Evolutionary conservation across 2,329 filamentous ascomycete species (phyloP).

Genomic region (Pestalotiopsis sp.): DNA sequence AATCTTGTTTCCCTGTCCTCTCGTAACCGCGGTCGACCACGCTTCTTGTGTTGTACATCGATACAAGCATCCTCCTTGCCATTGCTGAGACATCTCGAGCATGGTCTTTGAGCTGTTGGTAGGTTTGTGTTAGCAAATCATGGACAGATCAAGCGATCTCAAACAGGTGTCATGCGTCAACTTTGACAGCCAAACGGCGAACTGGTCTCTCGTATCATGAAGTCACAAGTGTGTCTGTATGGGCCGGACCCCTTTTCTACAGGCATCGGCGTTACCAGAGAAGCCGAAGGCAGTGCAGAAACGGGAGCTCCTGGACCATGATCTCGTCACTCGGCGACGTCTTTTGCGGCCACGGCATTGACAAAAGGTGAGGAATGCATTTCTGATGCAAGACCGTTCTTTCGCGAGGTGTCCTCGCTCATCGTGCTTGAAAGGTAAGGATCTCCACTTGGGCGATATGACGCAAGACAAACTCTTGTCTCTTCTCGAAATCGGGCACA

Average conservation of each 20-base stretch:
- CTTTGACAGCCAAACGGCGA: background rate
- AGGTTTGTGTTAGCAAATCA: slow-evolving; percentile 26
- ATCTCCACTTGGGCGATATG: background rate
- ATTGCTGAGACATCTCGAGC: slow-evolving; percentile 75
- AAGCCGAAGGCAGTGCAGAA: background rate
- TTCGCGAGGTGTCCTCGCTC: background rate
- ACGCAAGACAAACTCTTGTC: slow-evolving; percentile 13
- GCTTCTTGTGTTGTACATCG: slow-evolving; percentile 85
- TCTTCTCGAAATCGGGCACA: background rate
- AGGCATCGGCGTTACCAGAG: background rate
- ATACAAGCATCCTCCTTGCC: slow-evolving; percentile 80
- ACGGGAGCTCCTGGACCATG: background rate
- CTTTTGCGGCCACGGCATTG: background rate
- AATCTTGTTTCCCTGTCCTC: slow-evolving; percentile 68
- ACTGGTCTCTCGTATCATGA: background rate
- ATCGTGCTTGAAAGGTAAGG: background rate
- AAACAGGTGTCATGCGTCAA: background rate
- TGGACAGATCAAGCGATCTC: background rate
- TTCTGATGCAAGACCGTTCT: background rate
- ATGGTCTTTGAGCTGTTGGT: slow-evolving; percentile 70
- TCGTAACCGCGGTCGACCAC: slow-evolving; percentile 75
- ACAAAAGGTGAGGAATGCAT: background rate
- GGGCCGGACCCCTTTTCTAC: background rate
- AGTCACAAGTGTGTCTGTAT: background rate
- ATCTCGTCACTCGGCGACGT: background rate